Base-by-base conservation (phyloP, 2,329 filamentous ascomycete species). In the Cercospora janseana region DNA sequence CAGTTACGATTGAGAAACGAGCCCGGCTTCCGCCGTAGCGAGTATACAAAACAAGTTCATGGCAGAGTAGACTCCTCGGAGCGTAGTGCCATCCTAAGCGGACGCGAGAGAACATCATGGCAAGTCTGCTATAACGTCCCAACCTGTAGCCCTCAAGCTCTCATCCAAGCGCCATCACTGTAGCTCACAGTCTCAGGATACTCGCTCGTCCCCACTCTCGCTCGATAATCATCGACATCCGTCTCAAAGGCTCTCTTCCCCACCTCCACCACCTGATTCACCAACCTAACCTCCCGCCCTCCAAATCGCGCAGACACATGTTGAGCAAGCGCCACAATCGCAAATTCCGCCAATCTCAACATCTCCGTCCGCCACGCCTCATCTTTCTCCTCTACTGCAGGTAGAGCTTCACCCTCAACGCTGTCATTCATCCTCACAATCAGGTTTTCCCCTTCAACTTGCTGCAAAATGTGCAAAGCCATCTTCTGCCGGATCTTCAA, bases 341-440 rank as follows among this genome's bases (percentile, higher is more conserved):
- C 46, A 21, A 49, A 42, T 9, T 26, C 24, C 9, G 28, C 37
- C 23, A 24, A 40, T 18, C 12, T 26, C 35, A 42, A 20, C 46
- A 49, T 49, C 26, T 42, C 34, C 7, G 12, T 40, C 26, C 37
- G 13, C 46, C 46, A 49, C 7, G 12, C 46, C 12, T 24, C 26
- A n/a, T 34, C 37, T 10, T 40, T 42, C n/a, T 32, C 29, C 26
- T 16, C 35, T 2, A 42, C 35, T 4, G 46, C 26, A 4, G 37
- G 35, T 20, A 42, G 6, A n/a, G 16, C 12, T n/a, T 16, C 8
- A 2, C 9, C 21, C 23, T 32, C 35, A 18, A n/a, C 8, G 12
- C 20, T 13, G 6, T 37, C 35, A 18, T 21, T 26, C 7, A 16
- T 21, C 3, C 21, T 12, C 26, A 31, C 16, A 7, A 40, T 21